Evolutionary conservation across 163 green algal species (phyloP), one percentile per base, ranked within the genome.

Genomic region (Chloromonas sp.): DNA sequence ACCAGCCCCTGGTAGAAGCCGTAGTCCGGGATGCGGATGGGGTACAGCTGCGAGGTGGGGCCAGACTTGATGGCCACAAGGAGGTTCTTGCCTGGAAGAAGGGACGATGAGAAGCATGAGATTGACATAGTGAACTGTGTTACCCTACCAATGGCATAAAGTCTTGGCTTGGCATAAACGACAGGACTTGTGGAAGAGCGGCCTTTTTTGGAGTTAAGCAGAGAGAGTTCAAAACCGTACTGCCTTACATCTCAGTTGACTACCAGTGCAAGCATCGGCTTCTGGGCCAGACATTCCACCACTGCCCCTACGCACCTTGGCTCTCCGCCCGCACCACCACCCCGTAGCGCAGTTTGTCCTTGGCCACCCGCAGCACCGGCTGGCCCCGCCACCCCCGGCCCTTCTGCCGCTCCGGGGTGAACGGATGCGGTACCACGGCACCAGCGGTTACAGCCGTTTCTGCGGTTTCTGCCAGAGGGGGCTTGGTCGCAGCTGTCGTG

Each of bases 311-410:
- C 36, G 36, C 62, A 84, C 81, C 81, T 14, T 83, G 85, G 57
- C 78, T 81, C 78, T 94, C 84, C 0, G 76, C 79, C 0, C 74
- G 60, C 0, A 93, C 74, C 8, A 95, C 90, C n/a, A 94, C 91
- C 0, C 87, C 92, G 71, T 95, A 90, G 14, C 91, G 78, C 60
- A 91, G 78, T 60, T 86, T 84, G 11, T 87, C 79, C 82, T 85
- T 85, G 58, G 74, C 82, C n/a, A 94, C 85, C n/a, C 92, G 88
- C 66, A 95, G 87, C 61, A 96, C 87, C 1, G 93, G 90, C 88
- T 95, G 90, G 36, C 88, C 89, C 71, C 86, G 83, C 71, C 86
- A 91, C 3, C 85, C 85, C 2, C 36, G 14, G 13, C 36, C 58
- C 70, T 57, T 70, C 13, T 1, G 2, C 77, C 78, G 61, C 61